Evolutionary conservation across 2,329 filamentous ascomycete species (phyloP).

Genomic region (Talaromyces sp.): DNA sequence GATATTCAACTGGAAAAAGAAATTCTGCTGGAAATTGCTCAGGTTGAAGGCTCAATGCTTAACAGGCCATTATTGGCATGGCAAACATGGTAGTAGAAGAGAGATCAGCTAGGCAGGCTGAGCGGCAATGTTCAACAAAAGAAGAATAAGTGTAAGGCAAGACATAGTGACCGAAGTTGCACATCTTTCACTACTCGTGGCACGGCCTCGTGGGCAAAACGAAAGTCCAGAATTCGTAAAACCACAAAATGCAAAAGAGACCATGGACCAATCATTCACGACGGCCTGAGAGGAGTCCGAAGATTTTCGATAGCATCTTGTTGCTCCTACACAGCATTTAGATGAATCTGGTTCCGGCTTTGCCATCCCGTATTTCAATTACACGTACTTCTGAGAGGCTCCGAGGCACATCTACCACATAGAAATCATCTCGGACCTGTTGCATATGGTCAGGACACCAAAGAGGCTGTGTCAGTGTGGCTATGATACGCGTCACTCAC

Average conservation of each 20-base stretch:
- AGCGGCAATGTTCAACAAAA: not conserved
- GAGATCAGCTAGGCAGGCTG: not conserved
- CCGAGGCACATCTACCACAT: conserved; percentile 8
- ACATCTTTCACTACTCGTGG: not conserved
- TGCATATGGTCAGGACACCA: not conserved
- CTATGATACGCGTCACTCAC: not conserved
- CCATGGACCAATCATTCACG: not conserved
- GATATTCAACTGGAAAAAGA: not conserved
- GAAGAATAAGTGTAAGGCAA: not conserved
- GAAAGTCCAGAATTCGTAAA: not conserved
- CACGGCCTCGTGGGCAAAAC: not conserved
- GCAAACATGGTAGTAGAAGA: not conserved
- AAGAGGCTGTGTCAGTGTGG: not conserved
- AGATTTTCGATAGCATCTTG: not conserved
- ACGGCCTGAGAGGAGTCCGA: not conserved
- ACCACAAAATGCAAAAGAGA: not conserved
- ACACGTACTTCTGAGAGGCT: conserved; percentile 6
- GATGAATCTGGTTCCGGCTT: not conserved
- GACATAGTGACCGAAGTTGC: not conserved
- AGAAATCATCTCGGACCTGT: conserved; percentile 1
- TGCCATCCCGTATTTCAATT: not conserved
- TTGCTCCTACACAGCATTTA: conserved; percentile 1
- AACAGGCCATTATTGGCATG: not conserved
- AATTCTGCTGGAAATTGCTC: not conserved
- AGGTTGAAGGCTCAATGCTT: not conserved